phyloP scores from a whole-genome alignment of 2,329 filamentous ascomycete genomes.

The Xenosphaeropsis pyriputrescens region DNA sequence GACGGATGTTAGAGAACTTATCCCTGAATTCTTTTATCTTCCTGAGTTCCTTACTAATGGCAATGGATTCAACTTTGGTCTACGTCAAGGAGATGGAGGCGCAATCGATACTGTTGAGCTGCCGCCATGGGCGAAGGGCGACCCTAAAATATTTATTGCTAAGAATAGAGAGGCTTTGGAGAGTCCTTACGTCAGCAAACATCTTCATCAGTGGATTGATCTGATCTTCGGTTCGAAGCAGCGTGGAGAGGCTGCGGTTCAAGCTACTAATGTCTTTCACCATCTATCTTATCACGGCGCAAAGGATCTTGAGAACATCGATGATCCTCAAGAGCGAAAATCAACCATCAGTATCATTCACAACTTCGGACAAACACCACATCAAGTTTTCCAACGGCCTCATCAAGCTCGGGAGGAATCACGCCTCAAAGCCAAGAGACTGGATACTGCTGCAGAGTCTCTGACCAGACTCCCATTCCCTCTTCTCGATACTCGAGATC shows the following conservation, averaged over 20 bases:
- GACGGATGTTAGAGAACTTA: constrained; percentile 87
- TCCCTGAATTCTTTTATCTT: constrained; percentile 93
- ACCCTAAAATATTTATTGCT: constrained; percentile 86
- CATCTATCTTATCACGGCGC: constrained; percentile 90
- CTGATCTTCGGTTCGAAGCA: constrained; percentile 91
- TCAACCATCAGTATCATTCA: constrained; percentile 94
- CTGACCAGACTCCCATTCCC: constrained; percentile 68
- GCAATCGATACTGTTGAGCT: constrained; percentile 75
- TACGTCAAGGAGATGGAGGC: constrained; percentile 64
- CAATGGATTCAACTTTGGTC: constrained; percentile 88
- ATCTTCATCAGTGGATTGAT: constrained; percentile 91
- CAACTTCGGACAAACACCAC: constrained; percentile 95
- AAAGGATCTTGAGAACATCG: constrained; percentile 81
- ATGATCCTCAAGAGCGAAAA: constrained; percentile 71
- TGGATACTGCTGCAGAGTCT: constrained; percentile 66
- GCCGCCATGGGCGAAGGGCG: constrained; percentile 94
- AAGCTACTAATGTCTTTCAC: constrained; percentile 90
- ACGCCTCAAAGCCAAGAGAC: constrained; percentile 46
- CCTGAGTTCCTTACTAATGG: constrained; percentile 91
- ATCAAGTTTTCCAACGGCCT: constrained; percentile 76
- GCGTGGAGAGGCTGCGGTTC: constrained; percentile 78
- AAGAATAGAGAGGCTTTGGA: constrained; percentile 95
- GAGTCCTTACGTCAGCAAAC: constrained; percentile 79
- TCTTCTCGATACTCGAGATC: constrained; percentile 56
- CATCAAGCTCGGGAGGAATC: constrained; percentile 65